Conservation (phyloP, 1,139 yeast species). For the Debaryomyces sp. region DNA sequence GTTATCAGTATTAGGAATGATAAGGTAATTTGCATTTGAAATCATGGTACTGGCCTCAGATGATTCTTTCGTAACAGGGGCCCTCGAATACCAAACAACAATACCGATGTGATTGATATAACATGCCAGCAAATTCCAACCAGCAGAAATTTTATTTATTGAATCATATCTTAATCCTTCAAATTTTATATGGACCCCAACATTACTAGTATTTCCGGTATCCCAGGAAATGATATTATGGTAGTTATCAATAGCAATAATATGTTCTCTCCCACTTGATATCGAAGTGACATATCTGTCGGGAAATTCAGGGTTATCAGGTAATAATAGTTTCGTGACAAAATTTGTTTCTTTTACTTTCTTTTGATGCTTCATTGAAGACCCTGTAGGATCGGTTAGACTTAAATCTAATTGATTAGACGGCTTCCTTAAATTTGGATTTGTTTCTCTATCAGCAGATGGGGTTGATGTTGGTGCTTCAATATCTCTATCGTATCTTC, state of each 20-base stretch:
- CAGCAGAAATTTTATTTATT: slow-evolving; percentile 55
- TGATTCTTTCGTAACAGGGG: slow-evolving; percentile 27
- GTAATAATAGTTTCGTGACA: slow-evolving; percentile 30
- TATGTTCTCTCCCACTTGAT: slow-evolving; percentile 68
- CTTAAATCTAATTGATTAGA: slow-evolving; percentile 21
- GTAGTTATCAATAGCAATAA: slow-evolving; percentile 60
- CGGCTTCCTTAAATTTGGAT: slow-evolving; percentile 23
- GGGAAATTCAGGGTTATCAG: slow-evolving; percentile 17
- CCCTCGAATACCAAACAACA: slow-evolving; percentile 60
- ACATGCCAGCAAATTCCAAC: slow-evolving; percentile 68
- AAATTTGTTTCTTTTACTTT: slow-evolving; percentile 30
- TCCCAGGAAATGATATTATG: slow-evolving; percentile 70
- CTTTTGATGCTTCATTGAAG: neutral
- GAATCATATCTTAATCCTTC: slow-evolving; percentile 12
- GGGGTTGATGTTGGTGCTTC: neutral
- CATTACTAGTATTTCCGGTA: slow-evolving; percentile 37
- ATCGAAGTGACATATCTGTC: slow-evolving; percentile 46
- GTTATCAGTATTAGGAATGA: slow-evolving; percentile 42
- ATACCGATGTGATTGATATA: slow-evolving; percentile 56
- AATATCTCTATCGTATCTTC: slow-evolving; percentile 12
- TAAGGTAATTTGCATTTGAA: slow-evolving; percentile 39
- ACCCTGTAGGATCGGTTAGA: slow-evolving; percentile 5
- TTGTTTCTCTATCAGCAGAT: slow-evolving; percentile 13
- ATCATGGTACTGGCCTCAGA: slow-evolving; percentile 20
- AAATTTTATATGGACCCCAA: slow-evolving; percentile 54